Conservation (phyloP, 805 yeast genomes). For the Wickerhamia fluorescens region DNA sequence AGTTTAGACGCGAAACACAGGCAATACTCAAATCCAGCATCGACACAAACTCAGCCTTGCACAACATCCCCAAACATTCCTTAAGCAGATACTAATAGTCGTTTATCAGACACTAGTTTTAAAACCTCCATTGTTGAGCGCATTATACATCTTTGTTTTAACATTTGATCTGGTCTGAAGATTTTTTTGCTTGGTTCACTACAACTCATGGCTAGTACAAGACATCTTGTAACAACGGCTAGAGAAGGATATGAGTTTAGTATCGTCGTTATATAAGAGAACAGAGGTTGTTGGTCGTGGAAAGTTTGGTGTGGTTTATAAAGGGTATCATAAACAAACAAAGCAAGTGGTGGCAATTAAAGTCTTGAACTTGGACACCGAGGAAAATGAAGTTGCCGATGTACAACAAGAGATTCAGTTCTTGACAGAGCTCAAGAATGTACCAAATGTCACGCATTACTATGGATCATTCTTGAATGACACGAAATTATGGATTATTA, state of each 20-base stretch:
- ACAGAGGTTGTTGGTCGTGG: conserved; percentile 94
- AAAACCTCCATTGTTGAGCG: no score
- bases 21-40: no score
- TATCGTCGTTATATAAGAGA: conserved; percentile 45
- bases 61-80: no score
- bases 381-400: conserved; percentile 89
- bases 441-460: conserved; percentile 90
- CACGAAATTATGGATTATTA: conserved; percentile 91
- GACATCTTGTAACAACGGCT: no score
- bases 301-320: conserved; percentile 93
- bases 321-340: conserved; percentile 66
- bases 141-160: no score
- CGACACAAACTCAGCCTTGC: no score
- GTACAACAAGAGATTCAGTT: conserved; percentile 91
- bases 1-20: no score
- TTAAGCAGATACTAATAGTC: no score
- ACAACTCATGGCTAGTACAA: no score
- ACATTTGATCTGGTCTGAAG: no score
- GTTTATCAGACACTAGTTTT: no score
- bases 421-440: conserved; percentile 70
- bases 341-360: conserved; percentile 86
- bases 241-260: background rate
- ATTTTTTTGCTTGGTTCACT: no score
- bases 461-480: conserved; percentile 84
- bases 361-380: conserved; percentile 85